Evolutionary conservation across 805 yeast genomes (phyloP), one percentile per base, ranked within the genome.

Genomic region (Metschnikowia cerradonensis): DNA sequence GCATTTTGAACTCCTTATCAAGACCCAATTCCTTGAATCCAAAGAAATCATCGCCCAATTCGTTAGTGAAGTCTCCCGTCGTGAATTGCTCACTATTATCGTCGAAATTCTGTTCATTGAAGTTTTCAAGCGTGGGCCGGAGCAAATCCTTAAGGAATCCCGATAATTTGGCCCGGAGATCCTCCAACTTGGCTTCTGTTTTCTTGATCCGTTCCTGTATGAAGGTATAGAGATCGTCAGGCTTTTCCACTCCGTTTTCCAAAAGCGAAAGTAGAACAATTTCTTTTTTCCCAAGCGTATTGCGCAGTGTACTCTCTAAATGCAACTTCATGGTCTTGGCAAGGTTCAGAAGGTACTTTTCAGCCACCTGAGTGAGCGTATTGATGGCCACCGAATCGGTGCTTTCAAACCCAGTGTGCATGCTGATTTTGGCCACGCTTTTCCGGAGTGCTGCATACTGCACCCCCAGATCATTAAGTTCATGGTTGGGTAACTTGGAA

Each of bases 21-120:
- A 94, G 72, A 0, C 99, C 99, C 44, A 94, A 74, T 57, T 92
- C 98, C 63, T 81, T 87, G 75, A 94, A 95, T 0, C 99, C 99
- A 71, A 95, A 95, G 77, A 91, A 94, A 70, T 94, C 99, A 60
- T 92, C 99, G 6, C 98, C 99, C 36, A 94, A 72, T 53, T 91
- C 97, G 60, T 81, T 86, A 1, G 97, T 86, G 66, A 94, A 94
- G 61, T 91, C 97, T 51, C 99, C 99, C 31, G 94, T 87, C 57
- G 92, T 70, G 64, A 91, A 94, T 67, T 92, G 96, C 56, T 94
- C 97, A 60, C 96, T 86, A 61, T 90, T 88, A 63, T 95, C 99
- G 36, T 74, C 82, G 66, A 94, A 94, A 56, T 83, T 86, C 48
- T 80, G 78, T 62, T 91, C 98, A 47, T 79, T 83, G 56, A 85